Evolutionary conservation across 345 rosid species (phyloP), one percentile per base, ranked within the genome.

Genomic region (Lenwebbia sp.): DNA sequence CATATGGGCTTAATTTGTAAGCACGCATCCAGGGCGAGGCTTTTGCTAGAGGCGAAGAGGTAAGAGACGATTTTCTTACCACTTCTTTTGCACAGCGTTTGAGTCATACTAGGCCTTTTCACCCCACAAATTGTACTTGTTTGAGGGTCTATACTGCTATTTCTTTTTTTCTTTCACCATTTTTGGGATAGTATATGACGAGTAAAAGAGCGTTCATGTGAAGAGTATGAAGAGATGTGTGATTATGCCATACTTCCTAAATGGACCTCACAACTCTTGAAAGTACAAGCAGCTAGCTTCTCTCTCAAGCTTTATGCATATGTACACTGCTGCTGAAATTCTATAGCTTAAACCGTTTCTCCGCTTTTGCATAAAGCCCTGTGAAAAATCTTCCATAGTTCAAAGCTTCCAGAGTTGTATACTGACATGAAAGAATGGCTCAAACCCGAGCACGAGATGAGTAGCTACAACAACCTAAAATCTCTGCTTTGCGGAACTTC

Each of bases 341-440:
- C 40, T 15, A 15, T 15, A 30, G 37, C 60, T 83, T 14, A 22
- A 83, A 21, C 84, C 30, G 41, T 51, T 44, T 8, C 57, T 21
- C 60, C 23, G 44, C 47, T 52, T 82, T 82, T 52, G 58, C 57
- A 53, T 52, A n/a, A 28, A 83, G 57, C 54, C 41, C 58, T 51
- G 26, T 54, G 47, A 70, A 70, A 83, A 83, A n/a, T 54, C 50
- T 58, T n/a, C 21, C 84, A 30, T 33, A 51, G 37, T 41, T 82
- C 83, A 70, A 70, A 70, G 81, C 81, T 70, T 70, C 81, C 81
- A 70, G 25, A 82, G 60, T 53, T 82, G 62, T 82, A 60, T 30
- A 47, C 55, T 22, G 84, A 53, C 57, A 58, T 58, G 62, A 82
- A 86, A 86, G 44, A 82, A 85, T 75, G 84, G 84, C 84, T 86